Evolutionary conservation across 148 eudicot species (phyloP).

Genomic region (Chenopodium formosanum): DNA sequence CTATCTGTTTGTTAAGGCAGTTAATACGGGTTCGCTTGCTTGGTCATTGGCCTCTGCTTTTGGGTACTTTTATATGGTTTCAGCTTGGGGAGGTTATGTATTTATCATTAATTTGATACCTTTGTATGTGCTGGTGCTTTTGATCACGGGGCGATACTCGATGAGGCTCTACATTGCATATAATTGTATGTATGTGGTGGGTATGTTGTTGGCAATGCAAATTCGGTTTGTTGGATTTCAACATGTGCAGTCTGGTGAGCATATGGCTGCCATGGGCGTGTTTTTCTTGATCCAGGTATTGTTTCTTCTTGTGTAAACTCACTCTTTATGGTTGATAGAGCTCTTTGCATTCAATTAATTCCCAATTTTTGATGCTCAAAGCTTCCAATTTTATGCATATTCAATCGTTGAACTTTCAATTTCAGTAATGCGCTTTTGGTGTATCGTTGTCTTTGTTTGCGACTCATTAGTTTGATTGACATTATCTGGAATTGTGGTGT

Average conservation of each 20-base stretch:
- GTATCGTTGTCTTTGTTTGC: neutral
- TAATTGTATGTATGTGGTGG: slow-evolving; percentile 85
- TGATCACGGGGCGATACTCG: slow-evolving; percentile 88
- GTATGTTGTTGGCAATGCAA: slow-evolving; percentile 97
- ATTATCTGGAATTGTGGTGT: slow-evolving; percentile 16
- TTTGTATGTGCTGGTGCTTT: slow-evolving; percentile 78
- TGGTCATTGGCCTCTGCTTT: slow-evolving; percentile 87
- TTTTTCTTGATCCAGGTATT: slow-evolving; percentile 96
- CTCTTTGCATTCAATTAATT: too few relatives aligned
- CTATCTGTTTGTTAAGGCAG: slow-evolving; percentile 93
- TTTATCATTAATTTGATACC: slow-evolving; percentile 93
- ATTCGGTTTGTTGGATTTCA: slow-evolving; percentile 98
- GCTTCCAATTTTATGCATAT: neutral
- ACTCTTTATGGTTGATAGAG: neutral
- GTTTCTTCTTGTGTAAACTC: neutral
- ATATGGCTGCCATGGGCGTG: slow-evolving; percentile 99
- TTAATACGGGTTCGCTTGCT: slow-evolving; percentile 85
- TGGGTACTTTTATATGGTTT: slow-evolving; percentile 97
- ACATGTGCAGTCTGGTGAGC: slow-evolving; percentile 98
- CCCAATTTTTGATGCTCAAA: neutral
- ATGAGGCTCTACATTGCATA: slow-evolving; percentile 96
- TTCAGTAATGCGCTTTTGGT: neutral
- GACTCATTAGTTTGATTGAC: neutral
- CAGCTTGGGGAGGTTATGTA: slow-evolving; percentile 99
- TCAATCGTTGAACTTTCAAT: neutral